Base-by-base conservation (phyloP, 1,284 basidiomycete genomes). In the Cystobasidium slooffiae region DNA sequence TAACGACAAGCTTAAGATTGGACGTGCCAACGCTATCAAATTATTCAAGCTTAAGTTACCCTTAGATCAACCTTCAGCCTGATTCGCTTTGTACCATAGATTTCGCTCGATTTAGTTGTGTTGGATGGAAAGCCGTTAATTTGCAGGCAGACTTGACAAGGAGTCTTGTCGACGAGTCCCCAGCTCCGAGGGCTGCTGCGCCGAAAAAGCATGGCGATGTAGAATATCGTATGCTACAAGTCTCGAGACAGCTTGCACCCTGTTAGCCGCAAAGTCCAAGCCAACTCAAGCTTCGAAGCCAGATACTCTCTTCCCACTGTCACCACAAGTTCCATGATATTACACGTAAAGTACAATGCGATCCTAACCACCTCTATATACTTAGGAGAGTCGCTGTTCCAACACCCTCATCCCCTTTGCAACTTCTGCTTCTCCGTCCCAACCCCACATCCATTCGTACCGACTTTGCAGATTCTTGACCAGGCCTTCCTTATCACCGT, bases 381-480 rank as follows among this genome's bases (percentile, higher is more conserved):
- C 16, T 44, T 5, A 46, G 24, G 66, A 49, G 6, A 68, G 52
- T 16, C 66, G 43, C 18, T 68, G 24, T 24, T 41, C 53, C n/a
- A 68, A 51, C 37, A 58, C 43, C 39, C 44, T 41, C 5, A 46
- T 39, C 1, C 66, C 55, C 7, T 53, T 37, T 22, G 51, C 53
- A 22, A 68, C 66, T 47, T 68, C 66, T 18, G 24, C 43, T 20
- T 68, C 66, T 8, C 69, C 69, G 31, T 72, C n/a, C 69, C 69
- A 72, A 49, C 59, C 49, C 69, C 69, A 72, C 58, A 72, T 72
- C 69, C 69, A 72, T 39, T 51, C 61, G 22, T 72, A 72, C n/a
- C 69, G 22, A 20, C 37, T 64, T 51, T 49, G 61, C 46, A 72
- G 59, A 22, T 72, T 72, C 20, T 72, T 39, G n/a, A 61, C 56